Evolutionary conservation across 768 basidiomycete species (phyloP), one percentile per base, ranked within the genome.

Genomic region (Russula olivacea): DNA sequence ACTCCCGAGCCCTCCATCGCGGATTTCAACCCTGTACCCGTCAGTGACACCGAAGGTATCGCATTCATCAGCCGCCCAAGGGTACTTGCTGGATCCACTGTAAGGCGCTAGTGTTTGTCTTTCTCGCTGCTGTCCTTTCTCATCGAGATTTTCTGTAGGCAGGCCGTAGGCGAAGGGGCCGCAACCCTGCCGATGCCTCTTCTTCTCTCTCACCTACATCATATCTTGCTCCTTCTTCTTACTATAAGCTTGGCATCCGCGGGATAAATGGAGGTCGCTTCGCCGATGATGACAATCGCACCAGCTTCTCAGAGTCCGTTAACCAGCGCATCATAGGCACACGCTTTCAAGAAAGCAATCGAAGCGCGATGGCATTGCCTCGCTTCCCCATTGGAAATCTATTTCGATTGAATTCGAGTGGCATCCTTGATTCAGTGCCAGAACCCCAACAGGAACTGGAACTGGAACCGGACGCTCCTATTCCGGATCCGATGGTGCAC

Each of bases 141-240:
- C 43, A 45, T 28, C 15, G 9, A 36, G 28, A 30, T 17, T 28
- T 55, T 12, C 51, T 23, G 17, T 69, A 79, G 71, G 69, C 70
- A 52, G 74, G 72, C 25, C 74, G 77, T 25, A 78, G 81, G 30
- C 80, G 82, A 32, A 77, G 81, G 41, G 71, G 79, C 49, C 68
- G 76, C 17, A 87, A 87, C 67, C 83, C 84, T n/a, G 85, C 86
- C 2, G 82, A 78, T 66, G 86, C 80, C 0, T 78, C 84, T 4
- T 85, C 86, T 7, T 87, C 86, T n/a, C 79, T 86, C 17, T 80
- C 87, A 1, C 89, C 89, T 4, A 86, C 86, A 19, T 87, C 87
- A 6, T 92, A 90, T 69, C 83, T 91, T 10, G 88, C 87, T 5
- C 89, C 89, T 8, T 88, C 86, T 7, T 82, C 85, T 59, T 92